Evolutionary conservation across 2,329 filamentous ascomycete species (phyloP), one percentile per base, ranked within the genome.

Genomic region (Microsporum ferrugineum): DNA sequence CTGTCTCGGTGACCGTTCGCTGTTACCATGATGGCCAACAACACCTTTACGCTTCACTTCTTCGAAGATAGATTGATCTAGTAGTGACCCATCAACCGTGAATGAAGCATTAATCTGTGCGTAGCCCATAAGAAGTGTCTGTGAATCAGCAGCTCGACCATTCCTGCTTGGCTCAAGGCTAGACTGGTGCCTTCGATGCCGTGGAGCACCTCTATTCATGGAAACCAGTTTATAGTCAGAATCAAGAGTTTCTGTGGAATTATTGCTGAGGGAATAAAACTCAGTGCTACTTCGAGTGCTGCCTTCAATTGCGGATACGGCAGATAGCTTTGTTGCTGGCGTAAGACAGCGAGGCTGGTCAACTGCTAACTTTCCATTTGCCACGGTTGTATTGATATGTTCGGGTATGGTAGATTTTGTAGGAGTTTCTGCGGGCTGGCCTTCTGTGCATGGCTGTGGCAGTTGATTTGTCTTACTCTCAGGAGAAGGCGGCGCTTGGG

Each of bases 111-210:
- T 88, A 1, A 97, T 84, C 68, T 99, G 94, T 2, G 89, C 92
- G 74, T 95, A 99, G 0, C 91, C 94, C 94, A 99, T 99, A 85
- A 99, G 95, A 60, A 99, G 77, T 0, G 87, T 86, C 71, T 97
- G 91, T 6, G 60, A 58, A 36, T 61, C 55, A 59, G 65, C 66
- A 51, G 69, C 67, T 17, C 64, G 59, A 5, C 63, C 34, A 33
- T 63, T 68, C 10, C 62, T 64, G 53, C 60, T 64, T 23, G 71
- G 60, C 64, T 73, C 63, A 51, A 77, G 65, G 61, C 73, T 76
- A 49, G 81, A 82, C 59, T 73, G 71, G 66, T 78, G 74, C 58
- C 80, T 73, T 51, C 64, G 68, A 65, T 76, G 74, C 33, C 73
- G 71, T 33, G 68, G 69, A 63, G 81, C 72, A 17, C 85, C 78